These are phyloP conservation scores for Candida ascalaphidarum DNA, from an alignment of 805 yeast genomes.

Conservation along the genomic window DNA sequence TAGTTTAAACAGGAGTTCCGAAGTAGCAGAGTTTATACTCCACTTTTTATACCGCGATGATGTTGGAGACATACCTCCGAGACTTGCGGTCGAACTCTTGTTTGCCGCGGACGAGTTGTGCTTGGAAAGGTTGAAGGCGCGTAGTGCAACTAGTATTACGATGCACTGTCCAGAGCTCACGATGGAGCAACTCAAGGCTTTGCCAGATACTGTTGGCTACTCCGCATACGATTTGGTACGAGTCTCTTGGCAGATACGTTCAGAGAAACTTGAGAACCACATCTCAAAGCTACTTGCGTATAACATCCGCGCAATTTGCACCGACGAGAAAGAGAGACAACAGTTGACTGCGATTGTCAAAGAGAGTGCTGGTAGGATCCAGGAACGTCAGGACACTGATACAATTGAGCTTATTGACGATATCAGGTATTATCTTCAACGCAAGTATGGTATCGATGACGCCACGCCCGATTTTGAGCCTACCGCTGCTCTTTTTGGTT, in stretches of 20 bases:
- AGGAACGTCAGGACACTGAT: constrained; percentile 61
- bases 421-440: constrained; percentile 52
- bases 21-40: constrained; percentile 43
- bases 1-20: constrained; percentile 6
- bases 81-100: constrained; percentile 46
- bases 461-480: constrained; percentile 18
- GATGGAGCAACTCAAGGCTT: constrained; percentile 9
- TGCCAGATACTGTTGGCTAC: constrained; percentile 17
- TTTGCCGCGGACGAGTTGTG: constrained; percentile 51
- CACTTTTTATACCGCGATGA: constrained; percentile 55
- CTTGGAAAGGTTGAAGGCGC: constrained; percentile 55
- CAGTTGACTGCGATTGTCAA: constrained; percentile 13
- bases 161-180: constrained; percentile 13
- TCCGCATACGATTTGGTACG: constrained; percentile 49
- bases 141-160: constrained; percentile 48
- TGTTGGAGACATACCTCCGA: constrained; percentile 37
- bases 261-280: constrained; percentile 56
- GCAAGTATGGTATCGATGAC: constrained; percentile 23
- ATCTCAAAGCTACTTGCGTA: constrained; percentile 53
- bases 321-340: constrained; percentile 19
- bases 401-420: constrained; percentile 77
- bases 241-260: constrained; percentile 60
- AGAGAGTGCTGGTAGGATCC: constrained; percentile 48
- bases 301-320: constrained; percentile 29
- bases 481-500: not conserved